Base-by-base conservation (phyloP, 2,329 filamentous ascomycete species). In the Immersiporthe knoxdaviesiana region DNA sequence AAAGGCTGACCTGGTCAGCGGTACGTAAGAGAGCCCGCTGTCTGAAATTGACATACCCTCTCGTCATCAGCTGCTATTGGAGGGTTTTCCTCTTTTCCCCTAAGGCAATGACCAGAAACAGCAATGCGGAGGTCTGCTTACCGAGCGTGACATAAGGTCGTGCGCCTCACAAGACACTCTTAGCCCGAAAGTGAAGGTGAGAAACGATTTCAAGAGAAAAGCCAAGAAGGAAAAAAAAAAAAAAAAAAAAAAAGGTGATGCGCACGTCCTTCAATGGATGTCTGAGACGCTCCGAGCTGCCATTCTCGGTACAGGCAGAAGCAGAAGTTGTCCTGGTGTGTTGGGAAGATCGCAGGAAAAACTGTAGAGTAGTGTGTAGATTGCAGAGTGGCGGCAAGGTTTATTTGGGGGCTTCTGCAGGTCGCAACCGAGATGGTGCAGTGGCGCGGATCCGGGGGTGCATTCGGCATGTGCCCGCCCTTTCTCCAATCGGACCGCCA, bases 221-320 rank as follows among this genome's bases (percentile, higher is more conserved):
- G n/a, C n/a, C n/a, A n/a, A n/a, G n/a, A n/a, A n/a, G n/a, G n/a
- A n/a, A n/a, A n/a, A n/a, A n/a, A n/a, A n/a, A n/a, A n/a, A n/a
- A n/a, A n/a, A n/a, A n/a, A n/a, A n/a, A n/a, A 47, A 35, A 14
- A 44, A 8, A 16, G 52, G 32, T 8, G 11, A 30, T 27, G n/a
- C 50, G 35, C 50, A 56, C 32, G 35, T 32, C 24, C 32, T 56
- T 27, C 12, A 37, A 27, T 66, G 10, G 37, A 30, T n/a, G 21
- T 37, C n/a, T 41, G 27, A 65, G 52, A 61, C 35, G 54, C 44
- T 65, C 67, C 67, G 67, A 65, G 50, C 61, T 68, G 30, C 67
- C 67, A 12, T 56, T 68, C 39, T 68, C 14, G 54, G 58, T 41
- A 6, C 58, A 32, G 27, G 35, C 35, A 47, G 24, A 35, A 8